Percentiles rank a stretch among this genome's conserved stretches.
These are phyloP conservation scores for Carex littledalei DNA, from an alignment of 176 grass and related monocot genomes.

Conservation along the genomic window DNA sequence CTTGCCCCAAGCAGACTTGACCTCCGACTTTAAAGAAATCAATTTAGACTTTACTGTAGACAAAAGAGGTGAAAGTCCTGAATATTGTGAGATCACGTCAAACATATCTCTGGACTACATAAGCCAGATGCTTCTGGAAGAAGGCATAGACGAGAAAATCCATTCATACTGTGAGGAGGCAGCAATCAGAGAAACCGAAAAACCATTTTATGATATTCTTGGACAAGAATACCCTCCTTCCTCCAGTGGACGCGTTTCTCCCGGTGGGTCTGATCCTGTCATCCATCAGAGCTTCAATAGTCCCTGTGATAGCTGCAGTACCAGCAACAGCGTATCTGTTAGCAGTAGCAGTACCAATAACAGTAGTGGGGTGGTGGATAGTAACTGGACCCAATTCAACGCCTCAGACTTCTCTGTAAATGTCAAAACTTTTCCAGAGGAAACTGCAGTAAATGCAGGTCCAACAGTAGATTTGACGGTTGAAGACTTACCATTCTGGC, in stretches of 20 bases:
- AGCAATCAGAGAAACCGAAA: constrained; percentile 13
- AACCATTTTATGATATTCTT: constrained; percentile 24
- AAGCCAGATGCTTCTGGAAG: constrained; percentile 18
- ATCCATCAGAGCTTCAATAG: neutral
- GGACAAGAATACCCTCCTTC: constrained; percentile 16
- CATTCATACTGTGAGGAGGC: constrained; percentile 24
- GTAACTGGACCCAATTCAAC: constrained; percentile 17
- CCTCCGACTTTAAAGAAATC: neutral
- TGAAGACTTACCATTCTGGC: constrained; percentile 6
- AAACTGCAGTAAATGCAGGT: neutral
- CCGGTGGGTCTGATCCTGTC: neutral
- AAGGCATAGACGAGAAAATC: constrained; percentile 21
- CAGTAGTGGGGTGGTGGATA: neutral
- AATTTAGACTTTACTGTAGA: neutral
- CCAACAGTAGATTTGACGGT: neutral
- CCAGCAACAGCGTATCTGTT: constrained; percentile 8
- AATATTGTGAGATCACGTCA: constrained; percentile 28
- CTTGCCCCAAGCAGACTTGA: constrained; percentile 1
- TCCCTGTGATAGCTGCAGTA: constrained; percentile 1
- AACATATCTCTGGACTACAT: constrained; percentile 19
- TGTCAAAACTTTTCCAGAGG: neutral
- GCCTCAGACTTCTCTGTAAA: constrained; percentile 8
- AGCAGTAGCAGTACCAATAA: constrained; percentile 9
- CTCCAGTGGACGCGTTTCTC: neutral
- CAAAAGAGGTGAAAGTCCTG: constrained; percentile 19